A percentile compares a stretch with the other conserved stretches of the same genome.
phyloP scores from a whole-genome alignment of 768 basidiomycete species.

The Termitomyces sp. region DNA sequence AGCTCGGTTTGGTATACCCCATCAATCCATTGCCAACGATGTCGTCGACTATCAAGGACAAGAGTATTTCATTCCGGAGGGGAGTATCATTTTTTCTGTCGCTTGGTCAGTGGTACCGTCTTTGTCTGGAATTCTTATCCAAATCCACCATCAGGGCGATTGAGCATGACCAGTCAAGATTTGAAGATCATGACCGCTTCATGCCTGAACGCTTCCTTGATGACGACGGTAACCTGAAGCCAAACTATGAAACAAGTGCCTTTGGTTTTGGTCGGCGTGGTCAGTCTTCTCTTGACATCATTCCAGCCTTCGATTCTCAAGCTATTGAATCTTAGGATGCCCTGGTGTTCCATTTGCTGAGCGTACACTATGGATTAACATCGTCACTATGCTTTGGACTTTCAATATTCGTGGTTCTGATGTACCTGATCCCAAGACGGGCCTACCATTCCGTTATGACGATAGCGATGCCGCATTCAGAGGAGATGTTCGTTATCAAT shows the following conservation, averaged over 20 bases:
- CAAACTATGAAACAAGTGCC: background rate
- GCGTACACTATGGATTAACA: background rate
- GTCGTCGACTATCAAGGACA: no score
- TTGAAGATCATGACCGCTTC: background rate
- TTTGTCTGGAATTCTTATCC: background rate
- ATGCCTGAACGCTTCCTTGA: background rate
- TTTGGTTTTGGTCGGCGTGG: background rate
- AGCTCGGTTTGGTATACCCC: no score
- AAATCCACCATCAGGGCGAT: background rate
- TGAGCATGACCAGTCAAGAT: background rate
- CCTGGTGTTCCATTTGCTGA: background rate
- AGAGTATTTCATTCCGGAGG: no score
- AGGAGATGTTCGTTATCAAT: background rate
- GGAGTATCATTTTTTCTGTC: no score
- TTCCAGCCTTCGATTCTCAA: background rate
- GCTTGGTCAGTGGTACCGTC: background rate
- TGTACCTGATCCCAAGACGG: background rate
- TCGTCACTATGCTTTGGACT: background rate
- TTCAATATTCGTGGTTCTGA: background rate
- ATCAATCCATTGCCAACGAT: no score
- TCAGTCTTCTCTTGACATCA: background rate
- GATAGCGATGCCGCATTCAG: background rate
- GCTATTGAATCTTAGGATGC: background rate
- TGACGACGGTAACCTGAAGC: background rate
- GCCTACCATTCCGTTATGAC: background rate